Conservation (phyloP, 2,329 filamentous ascomycete species). For the Karstenula rhodostoma region DNA sequence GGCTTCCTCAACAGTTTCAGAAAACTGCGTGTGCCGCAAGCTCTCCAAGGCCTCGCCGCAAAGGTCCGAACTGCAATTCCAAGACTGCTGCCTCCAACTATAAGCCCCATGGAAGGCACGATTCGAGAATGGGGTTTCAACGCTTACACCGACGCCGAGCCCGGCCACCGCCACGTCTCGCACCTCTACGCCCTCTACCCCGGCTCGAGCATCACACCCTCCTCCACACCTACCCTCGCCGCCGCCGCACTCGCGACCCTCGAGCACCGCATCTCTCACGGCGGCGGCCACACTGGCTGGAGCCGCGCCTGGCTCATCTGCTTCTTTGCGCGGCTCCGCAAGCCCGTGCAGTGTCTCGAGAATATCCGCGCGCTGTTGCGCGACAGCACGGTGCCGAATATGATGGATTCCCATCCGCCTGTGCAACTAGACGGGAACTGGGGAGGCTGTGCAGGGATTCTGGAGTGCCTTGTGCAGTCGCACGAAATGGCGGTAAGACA, state of each 20-base stretch:
- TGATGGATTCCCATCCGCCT: constrained; percentile 47
- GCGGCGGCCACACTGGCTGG: constrained; percentile 60
- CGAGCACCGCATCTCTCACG: constrained; percentile 36
- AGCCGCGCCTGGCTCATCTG: constrained; percentile 61
- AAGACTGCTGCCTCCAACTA: constrained; percentile 23
- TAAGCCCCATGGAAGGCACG: constrained; percentile 41
- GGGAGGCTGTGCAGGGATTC: constrained; percentile 57
- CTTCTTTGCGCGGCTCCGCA: constrained; percentile 57
- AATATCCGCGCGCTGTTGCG: constrained; percentile 53
- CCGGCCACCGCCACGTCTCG: constrained; percentile 61
- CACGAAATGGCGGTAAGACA: constrained; percentile 12
- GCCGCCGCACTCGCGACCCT: constrained; percentile 41
- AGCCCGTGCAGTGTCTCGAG: constrained; percentile 47
- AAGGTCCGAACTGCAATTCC: constrained; percentile 17
- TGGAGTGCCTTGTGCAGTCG: constrained; percentile 56
- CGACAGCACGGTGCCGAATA: constrained; percentile 55
- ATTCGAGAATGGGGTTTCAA: constrained; percentile 34
- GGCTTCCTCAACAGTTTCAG: constrained; percentile 31
- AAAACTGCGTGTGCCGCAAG: constrained; percentile 12
- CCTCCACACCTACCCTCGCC: constrained; percentile 43
- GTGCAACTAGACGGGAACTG: constrained; percentile 64
- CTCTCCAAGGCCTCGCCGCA: not conserved
- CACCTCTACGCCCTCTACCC: constrained; percentile 61
- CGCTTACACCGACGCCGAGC: constrained; percentile 53
- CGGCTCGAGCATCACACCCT: constrained; percentile 50